Evolutionary conservation across 106 monocot species (phyloP), one percentile per base, ranked within the genome.

Genomic region (Xerophyta viscosa): DNA sequence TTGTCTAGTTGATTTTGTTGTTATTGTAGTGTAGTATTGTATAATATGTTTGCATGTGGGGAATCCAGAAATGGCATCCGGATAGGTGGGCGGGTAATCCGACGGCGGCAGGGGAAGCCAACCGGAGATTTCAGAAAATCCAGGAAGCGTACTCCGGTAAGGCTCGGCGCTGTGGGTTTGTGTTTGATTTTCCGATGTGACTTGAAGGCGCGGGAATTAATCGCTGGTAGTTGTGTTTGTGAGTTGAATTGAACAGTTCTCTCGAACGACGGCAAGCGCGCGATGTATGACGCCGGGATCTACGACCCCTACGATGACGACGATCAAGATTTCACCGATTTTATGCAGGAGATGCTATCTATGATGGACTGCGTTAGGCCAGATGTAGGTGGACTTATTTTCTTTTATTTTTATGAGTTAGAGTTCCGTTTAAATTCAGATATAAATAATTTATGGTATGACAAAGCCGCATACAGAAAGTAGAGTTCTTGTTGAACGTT

Each of bases 91-190:
- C 76, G 30, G 80, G 58, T 60, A 68, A 92, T 37, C 76, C 87
- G 28, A 20, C 55, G 20, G 57, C 47, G 18, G 67, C 67, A 10
- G 82, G 56, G 4, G 92, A 92, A 43, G 87, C 87, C 2, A 83
- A 87, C 45, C 54, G 72, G 48, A 76, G 83, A 21, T 92, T 92
- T 60, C 92, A 92, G 71, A 64, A 70, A 46, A 82, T 92, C 27
- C 92, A 92, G 49, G 92, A 92, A 36, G 92, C 92, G 4, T 93
- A 93, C 41, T 87, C 92, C 50, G 92, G 92, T 87, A 67, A 63
- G 62, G 20, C 17, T 0, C 12, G 21, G 14, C n/a, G 14, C 15
- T 17, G 6, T 39, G 39, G 15, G 1, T 15, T 8, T 39, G 2
- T 39, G 39, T 39, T 39, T 39, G 15, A 15, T 2, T 39, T 39